Base-by-base conservation (phyloP, 1,139 yeast species). In the Nakaseomyces glabratus region DNA sequence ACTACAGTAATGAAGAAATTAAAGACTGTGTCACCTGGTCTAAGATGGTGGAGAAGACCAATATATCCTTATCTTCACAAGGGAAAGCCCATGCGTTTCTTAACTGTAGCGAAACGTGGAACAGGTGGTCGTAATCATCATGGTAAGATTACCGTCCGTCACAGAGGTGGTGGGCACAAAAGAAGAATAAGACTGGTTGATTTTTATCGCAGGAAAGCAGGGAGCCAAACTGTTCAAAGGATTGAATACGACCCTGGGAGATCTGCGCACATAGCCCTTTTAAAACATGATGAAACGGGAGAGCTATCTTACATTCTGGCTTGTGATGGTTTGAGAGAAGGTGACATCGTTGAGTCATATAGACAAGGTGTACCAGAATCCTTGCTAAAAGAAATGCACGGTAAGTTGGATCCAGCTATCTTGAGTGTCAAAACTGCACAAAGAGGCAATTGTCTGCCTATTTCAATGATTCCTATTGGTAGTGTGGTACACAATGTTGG, bases 201-300 rank as follows among this genome's bases (percentile, higher is more conserved):
- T 60, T 78, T 79, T 53, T 67, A 68, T 49, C 72, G 99, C 52
- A 55, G 60, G 31, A 69, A 58, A 3, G 61, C 76, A 1, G 98
- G 97, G 16, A 71, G 69, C 36, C 93, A 85, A 48, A 70, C 73
- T 15, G 97, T 90, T 15, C 65, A 78, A 39, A 70, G 99, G 55
- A 84, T 90, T 40, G 99, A 90, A 61, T 85, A 86, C 56, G 99
- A 90, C 61, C 99, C 99, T 31, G 84, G 84, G 53, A 73, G 99
- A 66, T 73, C 93, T 4, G 84, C 93, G 5, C 99, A 90, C 61
- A 81, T 90, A 58, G 99, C 99, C 1, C 65, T 90, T 42, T 53
- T 93, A 32, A 71, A 78, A 57, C 79, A 82, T 57, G 61, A 67
- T 38, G 70, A 63, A 24, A 69, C 90, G 0, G 77, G 75, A 3